phyloP scores from a whole-genome alignment of 495 filamentous ascomycete species.

The Echria macrotheca region DNA sequence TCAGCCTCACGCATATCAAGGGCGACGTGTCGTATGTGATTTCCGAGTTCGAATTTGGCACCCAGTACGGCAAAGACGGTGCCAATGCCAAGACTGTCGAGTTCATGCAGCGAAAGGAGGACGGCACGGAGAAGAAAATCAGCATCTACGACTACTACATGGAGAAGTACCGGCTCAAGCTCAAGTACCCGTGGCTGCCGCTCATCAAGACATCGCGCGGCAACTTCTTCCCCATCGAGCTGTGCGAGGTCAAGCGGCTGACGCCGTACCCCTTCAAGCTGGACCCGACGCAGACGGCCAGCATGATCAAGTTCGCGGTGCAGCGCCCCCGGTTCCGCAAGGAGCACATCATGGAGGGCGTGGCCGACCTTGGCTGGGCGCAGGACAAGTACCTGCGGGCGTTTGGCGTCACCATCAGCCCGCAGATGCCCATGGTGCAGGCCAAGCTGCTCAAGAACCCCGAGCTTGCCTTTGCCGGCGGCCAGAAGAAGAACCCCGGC shows the following conservation, averaged over 20 bases:
- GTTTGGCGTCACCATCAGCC: constrained; percentile 64
- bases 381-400: constrained; percentile 59
- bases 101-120: constrained; percentile 53
- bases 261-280: constrained; percentile 81
- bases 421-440: constrained; percentile 54
- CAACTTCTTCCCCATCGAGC: constrained; percentile 72
- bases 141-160: constrained; percentile 63
- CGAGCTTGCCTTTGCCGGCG: constrained; percentile 56
- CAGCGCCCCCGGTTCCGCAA: constrained; percentile 59
- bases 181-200: constrained; percentile 52
- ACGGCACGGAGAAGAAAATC: constrained; percentile 39
- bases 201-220: constrained; percentile 64
- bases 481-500: constrained; percentile 46
- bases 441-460: constrained; percentile 70
- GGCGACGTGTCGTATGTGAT: constrained; percentile 52
- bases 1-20: constrained; percentile 54
- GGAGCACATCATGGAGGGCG: constrained; percentile 55
- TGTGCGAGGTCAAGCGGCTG: constrained; percentile 49
- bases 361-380: constrained; percentile 60
- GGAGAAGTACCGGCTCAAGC: constrained; percentile 53
- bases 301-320: constrained; percentile 86
- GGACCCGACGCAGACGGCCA: constrained; percentile 58
- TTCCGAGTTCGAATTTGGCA: constrained; percentile 46
- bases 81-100: constrained; percentile 48
- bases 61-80: constrained; percentile 31